Base-by-base conservation (phyloP, 2,329 filamentous ascomycete genomes). In the Xylaria sp. region DNA sequence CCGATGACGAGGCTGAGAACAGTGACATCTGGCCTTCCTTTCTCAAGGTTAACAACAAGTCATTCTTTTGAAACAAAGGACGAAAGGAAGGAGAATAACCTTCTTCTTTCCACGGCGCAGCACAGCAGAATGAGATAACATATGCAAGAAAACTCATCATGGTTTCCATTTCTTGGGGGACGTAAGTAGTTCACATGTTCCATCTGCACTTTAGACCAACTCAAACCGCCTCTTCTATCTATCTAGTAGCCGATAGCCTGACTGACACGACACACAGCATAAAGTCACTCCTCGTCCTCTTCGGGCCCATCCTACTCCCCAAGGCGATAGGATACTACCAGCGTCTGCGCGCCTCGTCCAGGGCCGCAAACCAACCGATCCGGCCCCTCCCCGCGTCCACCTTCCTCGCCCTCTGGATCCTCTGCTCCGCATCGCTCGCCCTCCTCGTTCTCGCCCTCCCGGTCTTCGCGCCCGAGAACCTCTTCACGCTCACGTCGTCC, bases 401-500 rank as follows among this genome's bases (percentile, higher is more conserved):
- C 60, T 81, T 83, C n/a, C 81, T 89, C 78, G 81, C 90, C 65
- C 82, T 93, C 75, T 81, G 84, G 66, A 76, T 92, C 75, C 83
- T 96, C 74, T 82, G 88, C 77, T 61, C 85, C 72, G 70, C 80
- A 19, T 73, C 81, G 3, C 74, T 88, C 73, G 76, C 89, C 67
- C 86, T 88, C 78, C 76, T 87, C 73, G 79, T 92, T 60, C 75
- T 90, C 67, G 85, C 88, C 67, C 90, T 91, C 0, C 90, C 93
- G 0, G 71, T 82, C 67, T 90, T 93, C 76, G 83, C 88, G 5
- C 91, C 92, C 4, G 89, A 93, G 78, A 98, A 98, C 81, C 83
- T 98, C 79, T 97, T 98, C 84, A 77, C 80, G 34, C 80, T 84
- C 19, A 98, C 95, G 0, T 85, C 89, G 65, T 96, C 93, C 59